phyloP scores from a whole-genome alignment of 78 protist genomes.

The Diacronema lutheri region DNA sequence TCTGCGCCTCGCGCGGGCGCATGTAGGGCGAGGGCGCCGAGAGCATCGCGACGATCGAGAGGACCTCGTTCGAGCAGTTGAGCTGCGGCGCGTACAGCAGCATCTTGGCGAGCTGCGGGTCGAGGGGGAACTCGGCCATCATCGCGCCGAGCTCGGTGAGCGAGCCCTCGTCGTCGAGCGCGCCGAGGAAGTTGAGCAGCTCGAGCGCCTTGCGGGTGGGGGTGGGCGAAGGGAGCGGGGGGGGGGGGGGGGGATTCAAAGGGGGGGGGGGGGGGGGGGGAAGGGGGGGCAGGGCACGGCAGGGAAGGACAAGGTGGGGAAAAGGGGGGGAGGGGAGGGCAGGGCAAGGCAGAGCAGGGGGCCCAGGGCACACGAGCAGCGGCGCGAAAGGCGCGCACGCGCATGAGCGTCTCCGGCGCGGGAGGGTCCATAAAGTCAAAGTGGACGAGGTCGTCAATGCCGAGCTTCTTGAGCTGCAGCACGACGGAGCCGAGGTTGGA shows the following conservation, averaged over 20 bases:
- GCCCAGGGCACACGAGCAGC: too few relatives aligned
- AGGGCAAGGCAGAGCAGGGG: too few relatives aligned
- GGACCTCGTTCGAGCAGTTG: constrained; percentile 88
- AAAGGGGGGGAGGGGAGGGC: too few relatives aligned
- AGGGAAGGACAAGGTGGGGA: too few relatives aligned
- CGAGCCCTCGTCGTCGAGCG: constrained; percentile 93
- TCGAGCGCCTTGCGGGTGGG: too few relatives aligned
- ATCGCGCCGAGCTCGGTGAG: constrained; percentile 71
- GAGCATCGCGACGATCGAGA: constrained; percentile 89
- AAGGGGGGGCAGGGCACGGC: too few relatives aligned
- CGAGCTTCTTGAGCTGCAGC: constrained; percentile 85
- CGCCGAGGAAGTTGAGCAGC: constrained; percentile 96
- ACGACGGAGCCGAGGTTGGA: constrained; percentile 70
- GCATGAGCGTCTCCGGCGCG: constrained; percentile 96
- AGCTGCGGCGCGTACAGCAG: constrained; percentile 41
- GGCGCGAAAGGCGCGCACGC: too few relatives aligned
- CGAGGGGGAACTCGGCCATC: constrained; percentile 97
- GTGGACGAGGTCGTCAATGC: constrained; percentile 93
- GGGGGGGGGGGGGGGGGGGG: too few relatives aligned
- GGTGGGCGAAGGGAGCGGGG: too few relatives aligned
- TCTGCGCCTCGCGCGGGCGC: constrained; percentile 83
- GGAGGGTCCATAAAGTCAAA: constrained; percentile 94
- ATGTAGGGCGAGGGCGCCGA: constrained; percentile 71
- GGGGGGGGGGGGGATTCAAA: too few relatives aligned
- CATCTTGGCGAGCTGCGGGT: constrained; percentile 95